phyloP scores from a whole-genome alignment of 495 filamentous ascomycete genomes.

The Penicillium steckii region DNA sequence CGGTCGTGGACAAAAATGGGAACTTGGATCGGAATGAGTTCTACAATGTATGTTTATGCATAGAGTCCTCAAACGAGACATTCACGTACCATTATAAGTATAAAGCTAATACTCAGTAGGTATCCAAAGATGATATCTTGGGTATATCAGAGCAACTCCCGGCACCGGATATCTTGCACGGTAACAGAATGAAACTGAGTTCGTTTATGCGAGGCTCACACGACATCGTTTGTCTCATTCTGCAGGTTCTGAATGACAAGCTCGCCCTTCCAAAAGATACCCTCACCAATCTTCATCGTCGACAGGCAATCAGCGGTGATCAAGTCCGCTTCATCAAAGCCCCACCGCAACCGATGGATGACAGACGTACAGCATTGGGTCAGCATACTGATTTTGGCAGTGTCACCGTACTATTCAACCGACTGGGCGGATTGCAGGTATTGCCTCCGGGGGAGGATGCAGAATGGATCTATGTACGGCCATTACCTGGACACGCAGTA shows the following conservation, averaged over 20 bases:
- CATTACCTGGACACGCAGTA: constrained; percentile 56
- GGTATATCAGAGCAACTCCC: constrained; percentile 42
- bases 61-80: too few species aligned
- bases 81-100: too few species aligned
- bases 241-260: constrained; percentile 48
- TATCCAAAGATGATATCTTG: constrained; percentile 55
- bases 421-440: constrained; percentile 59
- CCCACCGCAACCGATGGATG: constrained; percentile 39
- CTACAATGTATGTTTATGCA: constrained; percentile 66
- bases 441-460: constrained; percentile 44
- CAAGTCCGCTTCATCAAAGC: constrained; percentile 58
- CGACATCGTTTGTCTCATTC: constrained; percentile 44
- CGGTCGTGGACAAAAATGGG: constrained; percentile 51
- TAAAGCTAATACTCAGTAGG: too few species aligned
- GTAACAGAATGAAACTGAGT: constrained; percentile 37
- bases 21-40: constrained; percentile 60
- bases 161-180: constrained; percentile 40
- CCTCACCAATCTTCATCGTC: constrained; percentile 49
- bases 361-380: constrained; percentile 40
- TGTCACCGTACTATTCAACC: constrained; percentile 60
- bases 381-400: constrained; percentile 56
- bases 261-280: constrained; percentile 49
- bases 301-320: constrained; percentile 51
- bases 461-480: constrained; percentile 60
- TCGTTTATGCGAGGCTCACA: constrained; percentile 52